Conservation (phyloP, 352 stramenopile species). For the Globisporangium spiculum region DNA sequence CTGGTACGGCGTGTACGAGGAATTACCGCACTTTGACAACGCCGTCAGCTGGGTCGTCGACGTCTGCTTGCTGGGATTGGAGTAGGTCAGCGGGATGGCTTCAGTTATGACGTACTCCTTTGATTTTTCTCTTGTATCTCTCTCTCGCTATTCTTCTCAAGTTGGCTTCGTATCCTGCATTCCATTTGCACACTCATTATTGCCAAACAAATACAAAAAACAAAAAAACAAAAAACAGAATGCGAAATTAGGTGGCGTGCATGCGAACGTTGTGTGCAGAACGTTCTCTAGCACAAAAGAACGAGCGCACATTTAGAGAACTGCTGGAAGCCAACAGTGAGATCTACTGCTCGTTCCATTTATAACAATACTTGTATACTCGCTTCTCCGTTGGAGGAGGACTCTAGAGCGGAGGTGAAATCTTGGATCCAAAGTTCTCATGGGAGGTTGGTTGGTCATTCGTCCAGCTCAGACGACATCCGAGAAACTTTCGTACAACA, state of each 20-base stretch:
- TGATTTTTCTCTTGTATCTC: not conserved
- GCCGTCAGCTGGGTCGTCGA: constrained; percentile 45
- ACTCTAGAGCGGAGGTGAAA: not conserved
- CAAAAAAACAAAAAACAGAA: too few relatives aligned
- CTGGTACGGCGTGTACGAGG: constrained; percentile 53
- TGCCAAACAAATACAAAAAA: too few relatives aligned
- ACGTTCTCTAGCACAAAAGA: too few relatives aligned
- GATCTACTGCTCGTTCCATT: not conserved
- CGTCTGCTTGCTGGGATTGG: constrained; percentile 26
- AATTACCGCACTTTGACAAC: constrained; percentile 39
- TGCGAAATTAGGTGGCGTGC: too few relatives aligned
- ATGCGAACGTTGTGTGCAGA: too few relatives aligned
- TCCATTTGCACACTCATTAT: not conserved
- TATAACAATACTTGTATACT: not conserved
- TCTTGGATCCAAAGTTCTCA: not conserved
- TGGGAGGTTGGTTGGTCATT: not conserved
- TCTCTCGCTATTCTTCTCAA: too few relatives aligned
- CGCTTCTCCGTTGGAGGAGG: not conserved
- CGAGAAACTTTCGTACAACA: not conserved
- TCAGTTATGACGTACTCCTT: not conserved
- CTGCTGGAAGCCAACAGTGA: too few relatives aligned
- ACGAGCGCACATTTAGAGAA: too few relatives aligned
- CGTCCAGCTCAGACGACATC: not conserved
- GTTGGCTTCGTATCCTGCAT: not conserved
- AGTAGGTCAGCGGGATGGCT: not conserved